phyloP scores from a whole-genome alignment of 805 yeast species.

The Saccharomycopsis microspora region DNA sequence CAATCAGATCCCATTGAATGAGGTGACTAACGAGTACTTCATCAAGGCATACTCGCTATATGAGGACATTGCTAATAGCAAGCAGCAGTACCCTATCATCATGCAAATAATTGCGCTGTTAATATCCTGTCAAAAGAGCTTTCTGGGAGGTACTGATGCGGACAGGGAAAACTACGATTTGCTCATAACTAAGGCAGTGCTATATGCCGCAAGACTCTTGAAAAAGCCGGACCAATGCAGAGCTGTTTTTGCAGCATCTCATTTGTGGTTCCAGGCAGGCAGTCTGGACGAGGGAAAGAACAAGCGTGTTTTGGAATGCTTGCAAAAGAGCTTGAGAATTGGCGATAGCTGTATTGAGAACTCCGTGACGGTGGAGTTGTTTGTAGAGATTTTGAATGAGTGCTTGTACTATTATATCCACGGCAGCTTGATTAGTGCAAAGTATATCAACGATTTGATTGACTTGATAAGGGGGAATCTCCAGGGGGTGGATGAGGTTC shows the following conservation, averaged over 20 bases:
- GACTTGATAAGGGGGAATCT: conserved; percentile 66
- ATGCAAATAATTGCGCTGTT: conserved; percentile 13
- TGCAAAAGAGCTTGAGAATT: conserved; percentile 77
- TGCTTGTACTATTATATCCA: conserved; percentile 79
- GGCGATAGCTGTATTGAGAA: conserved; percentile 92
- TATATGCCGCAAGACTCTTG: conserved; percentile 78
- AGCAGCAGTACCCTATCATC: conserved; percentile 32
- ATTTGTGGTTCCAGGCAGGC: conserved; percentile 52
- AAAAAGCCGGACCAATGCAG: conserved; percentile 94
- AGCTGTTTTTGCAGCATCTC: conserved; percentile 78
- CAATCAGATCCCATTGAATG: conserved; percentile 62
- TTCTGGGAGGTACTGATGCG: conserved; percentile 7
- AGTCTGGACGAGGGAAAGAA: conserved; percentile 28
- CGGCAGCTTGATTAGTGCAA: conserved; percentile 61
- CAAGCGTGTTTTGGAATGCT: conserved; percentile 80
- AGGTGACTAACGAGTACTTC: conserved; percentile 76
- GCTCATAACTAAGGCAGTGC: conserved; percentile 72
- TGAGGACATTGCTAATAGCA: conserved; percentile 50
- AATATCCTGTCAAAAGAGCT: conserved; percentile 12
- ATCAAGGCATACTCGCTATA: conserved; percentile 80
- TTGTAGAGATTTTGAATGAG: conserved; percentile 81
- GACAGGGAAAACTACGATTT: conserved; percentile 65
- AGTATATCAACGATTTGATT: conserved; percentile 76
- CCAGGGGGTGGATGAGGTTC: conserved; percentile 26
- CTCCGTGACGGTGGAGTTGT: conserved; percentile 63